Percentiles rank a stretch among this genome's conserved stretches.
Evolutionary conservation across 768 basidiomycete genomes (phyloP).

Genomic region (Polyporus arcularius): DNA sequence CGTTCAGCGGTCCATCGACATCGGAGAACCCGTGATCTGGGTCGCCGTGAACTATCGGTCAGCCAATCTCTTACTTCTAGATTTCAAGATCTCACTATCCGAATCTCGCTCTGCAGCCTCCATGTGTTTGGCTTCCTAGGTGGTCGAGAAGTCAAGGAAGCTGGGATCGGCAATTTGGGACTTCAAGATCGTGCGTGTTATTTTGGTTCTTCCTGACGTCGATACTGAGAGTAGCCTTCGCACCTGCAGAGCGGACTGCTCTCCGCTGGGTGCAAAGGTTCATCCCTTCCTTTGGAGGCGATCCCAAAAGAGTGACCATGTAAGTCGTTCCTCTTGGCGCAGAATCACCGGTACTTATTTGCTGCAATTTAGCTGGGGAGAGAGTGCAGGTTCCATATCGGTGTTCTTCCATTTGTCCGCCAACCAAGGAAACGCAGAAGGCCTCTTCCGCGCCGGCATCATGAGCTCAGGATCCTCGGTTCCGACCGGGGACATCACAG

Average conservation of each 20-base stretch:
- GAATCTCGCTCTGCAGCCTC: neutral
- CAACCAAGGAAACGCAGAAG: slow-evolving; percentile 24
- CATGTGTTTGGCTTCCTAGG: slow-evolving; percentile 41
- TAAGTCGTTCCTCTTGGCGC: slow-evolving; percentile 14
- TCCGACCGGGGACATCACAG: slow-evolving; percentile 14
- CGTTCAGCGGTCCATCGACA: slow-evolving; percentile 44
- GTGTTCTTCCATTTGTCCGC: slow-evolving; percentile 29
- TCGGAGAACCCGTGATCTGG: slow-evolving; percentile 49
- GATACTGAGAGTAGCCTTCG: neutral
- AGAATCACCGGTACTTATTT: no score
- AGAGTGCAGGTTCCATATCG: slow-evolving; percentile 39
- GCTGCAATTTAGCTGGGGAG: slow-evolving; percentile 24
- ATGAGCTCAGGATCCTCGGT: slow-evolving; percentile 27
- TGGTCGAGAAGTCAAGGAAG: slow-evolving; percentile 38
- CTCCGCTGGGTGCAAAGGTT: slow-evolving; percentile 44
- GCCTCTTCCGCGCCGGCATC: slow-evolving; percentile 36
- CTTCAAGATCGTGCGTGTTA: slow-evolving; percentile 45
- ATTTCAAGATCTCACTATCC: no score
- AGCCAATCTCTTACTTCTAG: no score
- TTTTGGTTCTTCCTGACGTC: neutral
- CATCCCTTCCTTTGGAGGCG: slow-evolving; percentile 43
- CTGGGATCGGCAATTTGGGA: slow-evolving; percentile 46
- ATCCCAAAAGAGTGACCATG: slow-evolving; percentile 45
- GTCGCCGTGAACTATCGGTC: slow-evolving; percentile 53
- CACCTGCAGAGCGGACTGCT: slow-evolving; percentile 34